Evolutionary conservation across 2,329 filamentous ascomycete genomes (phyloP), one percentile per base, ranked within the genome.

Genomic region (Xylariaceae sp.): DNA sequence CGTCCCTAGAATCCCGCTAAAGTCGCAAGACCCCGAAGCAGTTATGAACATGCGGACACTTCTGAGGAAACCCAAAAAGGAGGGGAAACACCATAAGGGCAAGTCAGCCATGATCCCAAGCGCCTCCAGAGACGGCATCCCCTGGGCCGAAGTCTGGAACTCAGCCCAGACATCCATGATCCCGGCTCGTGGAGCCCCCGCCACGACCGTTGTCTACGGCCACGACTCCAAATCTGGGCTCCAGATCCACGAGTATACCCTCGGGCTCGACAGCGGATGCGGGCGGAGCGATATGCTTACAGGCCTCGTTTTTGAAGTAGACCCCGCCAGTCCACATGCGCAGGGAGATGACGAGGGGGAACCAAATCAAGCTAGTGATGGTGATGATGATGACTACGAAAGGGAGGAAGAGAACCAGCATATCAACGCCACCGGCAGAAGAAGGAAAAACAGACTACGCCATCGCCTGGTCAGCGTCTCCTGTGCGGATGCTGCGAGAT

Each of bases 41-140:
- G 87, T 88, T 39, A 96, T 96, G 91, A 94, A 90, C 67, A 95
- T 99, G 89, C 84, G 91, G 53, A 88, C 85, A 6, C 80, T 96
- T 50, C 78, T 88, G 0, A 21, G 22, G 16, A 9, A 50, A 15
- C 32, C 32, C 22, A 36, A 36, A 37, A 26, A 10, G 13, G n/a
- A 37, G 18, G 16, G 16, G 13, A 15, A 18, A 34, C 42, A 41
- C 12, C 36, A n/a, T n/a, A n/a, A n/a, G n/a, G n/a, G n/a, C n/a
- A n/a, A n/a, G n/a, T n/a, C n/a, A n/a, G n/a, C 37, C 26, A 42
- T 53, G 47, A 45, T 58, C 21, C 55, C 55, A 9, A 54, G 41
- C 50, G 29, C 52, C 6, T 21, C 67, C 43, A 74, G 71, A 56
- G 67, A 75, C 5, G 87, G 86, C 47, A 76, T 80, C 32, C 79